These are phyloP conservation scores for Petrea volubilis DNA, from an alignment of 257 asterid genomes.

Conservation along the genomic window DNA sequence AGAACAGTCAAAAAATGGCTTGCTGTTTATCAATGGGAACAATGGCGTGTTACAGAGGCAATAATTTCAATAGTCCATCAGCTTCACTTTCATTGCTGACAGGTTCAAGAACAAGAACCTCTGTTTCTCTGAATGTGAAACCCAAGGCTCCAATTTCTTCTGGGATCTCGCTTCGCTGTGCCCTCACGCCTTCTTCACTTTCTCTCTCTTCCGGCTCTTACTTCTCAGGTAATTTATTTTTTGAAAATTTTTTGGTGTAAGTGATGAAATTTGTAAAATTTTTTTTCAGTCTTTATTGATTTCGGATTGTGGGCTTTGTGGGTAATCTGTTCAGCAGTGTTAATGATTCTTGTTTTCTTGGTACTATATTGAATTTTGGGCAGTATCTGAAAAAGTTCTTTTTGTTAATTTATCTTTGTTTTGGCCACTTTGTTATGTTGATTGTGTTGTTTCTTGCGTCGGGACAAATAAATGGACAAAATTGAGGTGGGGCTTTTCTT, in stretches of 20 bases:
- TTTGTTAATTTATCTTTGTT: too few species aligned
- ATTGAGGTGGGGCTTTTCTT: not conserved
- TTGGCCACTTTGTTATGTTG: not conserved
- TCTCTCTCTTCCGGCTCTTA: constrained; percentile 54
- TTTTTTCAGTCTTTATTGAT: not conserved
- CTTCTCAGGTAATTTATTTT: constrained; percentile 51
- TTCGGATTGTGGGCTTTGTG: constrained; percentile 6
- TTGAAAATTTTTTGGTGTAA: not conserved
- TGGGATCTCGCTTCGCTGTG: constrained; percentile 56
- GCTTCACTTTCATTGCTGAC: too few species aligned
- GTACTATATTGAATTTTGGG: too few species aligned
- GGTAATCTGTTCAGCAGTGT: not conserved
- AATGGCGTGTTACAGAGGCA: too few species aligned
- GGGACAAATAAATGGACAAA: not conserved
- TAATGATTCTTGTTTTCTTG: not conserved
- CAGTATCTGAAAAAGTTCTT: too few species aligned
- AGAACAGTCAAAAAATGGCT: too few species aligned
- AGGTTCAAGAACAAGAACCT: not conserved
- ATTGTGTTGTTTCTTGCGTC: not conserved
- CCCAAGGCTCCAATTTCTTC: constrained; percentile 30
- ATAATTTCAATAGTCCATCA: too few species aligned
- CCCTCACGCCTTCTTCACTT: constrained; percentile 54
- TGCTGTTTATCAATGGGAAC: too few species aligned
- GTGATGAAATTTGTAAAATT: not conserved
- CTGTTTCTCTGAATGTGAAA: constrained; percentile 39